Base-by-base conservation (phyloP, 31 red algal species). In the Asparagopsis taxiformis region DNA sequence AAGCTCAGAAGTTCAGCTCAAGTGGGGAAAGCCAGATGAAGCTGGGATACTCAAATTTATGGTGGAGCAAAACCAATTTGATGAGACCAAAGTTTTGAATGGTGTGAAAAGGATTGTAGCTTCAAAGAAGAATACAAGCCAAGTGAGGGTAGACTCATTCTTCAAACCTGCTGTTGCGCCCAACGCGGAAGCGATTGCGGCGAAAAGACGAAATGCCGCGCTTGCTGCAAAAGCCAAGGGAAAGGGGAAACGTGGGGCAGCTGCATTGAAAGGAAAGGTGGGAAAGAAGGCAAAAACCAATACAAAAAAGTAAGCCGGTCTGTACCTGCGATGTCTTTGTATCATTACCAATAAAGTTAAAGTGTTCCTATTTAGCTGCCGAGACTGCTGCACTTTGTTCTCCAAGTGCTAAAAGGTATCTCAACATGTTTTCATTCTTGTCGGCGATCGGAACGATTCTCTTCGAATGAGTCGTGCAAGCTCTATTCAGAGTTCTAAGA, bases 61-160 rank as follows among this genome's bases (percentile, higher is more conserved):
- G 59, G 68, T 88, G 3, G 74, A 89, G 35, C 70, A 93, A 50
- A 88, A 73, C 60, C 80, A 87, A 28, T 97, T 97, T 26, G 91
- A 91, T 36, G 68, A 88, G 36, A 62, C 70, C 4, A 91, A 80
- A 37, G 75, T 97, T 11, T 56, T 33, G 25, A 97, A 79, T 25
- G 94, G 84, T 19, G 75, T 97, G 17, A 84, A 82, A 59, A 65
- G 88, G 41, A 79, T 97, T 31, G 36, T 51, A 15, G 68, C 60
- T 11, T 52, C 94, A 30, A 79, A 59, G 36, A 61, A 80, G 57
- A 80, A 57, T n/a, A 54, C 82, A 0, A 69, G 39, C 3, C 94
- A 97, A 58, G 82, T 73, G 34, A 76, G 94, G 11, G 73, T 97
- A 37, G 94, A 97, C 64, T 75, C 82, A 31, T 97, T 97, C 35